Evolutionary conservation across 148 eudicot species (phyloP).

Genomic region (Persicaria maculosa): DNA sequence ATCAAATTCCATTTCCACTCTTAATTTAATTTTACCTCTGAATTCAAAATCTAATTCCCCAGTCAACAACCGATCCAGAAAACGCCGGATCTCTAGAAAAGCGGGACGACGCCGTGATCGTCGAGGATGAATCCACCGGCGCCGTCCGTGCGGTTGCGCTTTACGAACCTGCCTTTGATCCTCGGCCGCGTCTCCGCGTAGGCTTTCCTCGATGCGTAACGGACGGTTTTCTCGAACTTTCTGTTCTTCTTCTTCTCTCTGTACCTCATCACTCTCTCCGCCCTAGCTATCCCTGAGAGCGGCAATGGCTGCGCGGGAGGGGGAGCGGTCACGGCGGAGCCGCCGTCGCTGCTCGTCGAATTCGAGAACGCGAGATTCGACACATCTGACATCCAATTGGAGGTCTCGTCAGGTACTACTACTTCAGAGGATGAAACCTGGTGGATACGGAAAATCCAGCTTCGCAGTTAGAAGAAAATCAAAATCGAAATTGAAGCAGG

Average conservation of each 20-base stretch:
- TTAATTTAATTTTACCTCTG: no score
- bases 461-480: no score
- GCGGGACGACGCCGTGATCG: neutral
- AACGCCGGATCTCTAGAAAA: neutral
- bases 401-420: slow-evolving; percentile 69
- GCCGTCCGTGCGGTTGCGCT: slow-evolving; percentile 19
- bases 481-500: no score
- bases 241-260: slow-evolving; percentile 90
- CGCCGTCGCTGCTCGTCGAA: slow-evolving; percentile 6
- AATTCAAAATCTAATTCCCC: no score
- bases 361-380: slow-evolving; percentile 29
- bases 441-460: neutral
- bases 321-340: neutral
- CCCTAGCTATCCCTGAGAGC: slow-evolving; percentile 22
- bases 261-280: slow-evolving; percentile 81
- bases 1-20: no score
- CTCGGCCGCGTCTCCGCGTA: slow-evolving; percentile 91
- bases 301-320: neutral
- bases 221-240: slow-evolving; percentile 84
- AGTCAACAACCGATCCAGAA: no score
- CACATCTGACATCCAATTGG: slow-evolving; percentile 46
- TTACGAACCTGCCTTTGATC: slow-evolving; percentile 85
- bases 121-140: neutral
- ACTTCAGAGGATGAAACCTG: slow-evolving; percentile 85
- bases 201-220: slow-evolving; percentile 89